Evolutionary conservation across 306 rosid species (phyloP), one percentile per base, ranked within the genome.

Genomic region (Mimosa bimucronata): DNA sequence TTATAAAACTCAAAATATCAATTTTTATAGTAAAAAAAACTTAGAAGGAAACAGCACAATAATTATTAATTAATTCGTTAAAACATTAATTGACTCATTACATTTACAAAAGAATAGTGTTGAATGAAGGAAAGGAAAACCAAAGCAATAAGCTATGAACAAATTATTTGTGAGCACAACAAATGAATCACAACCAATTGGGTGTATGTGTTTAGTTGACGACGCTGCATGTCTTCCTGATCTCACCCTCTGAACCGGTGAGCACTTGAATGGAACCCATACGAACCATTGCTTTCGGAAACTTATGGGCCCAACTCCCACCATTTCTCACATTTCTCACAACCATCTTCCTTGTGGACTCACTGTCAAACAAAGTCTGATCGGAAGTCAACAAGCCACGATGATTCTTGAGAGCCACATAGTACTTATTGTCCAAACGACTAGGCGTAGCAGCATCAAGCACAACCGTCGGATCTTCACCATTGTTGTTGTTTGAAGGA

Each of bases 311-410:
- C 87, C 87, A 86, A 0, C 4, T 15, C 0, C 69, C 64, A 38
- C 73, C 79, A 52, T 83, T 7, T 8, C 19, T 61, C 0, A 74
- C 89, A 86, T 86, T 86, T 38, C 23, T 77, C 2, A 61, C 19
- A 72, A 80, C 87, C 81, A 42, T 77, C n/a, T n/a, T 29, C 41
- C 61, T 80, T 0, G 87, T 86, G 44, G 82, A 77, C 7, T 40
- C 15, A 16, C 83, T 77, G 11, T 1, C 26, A 0, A 44, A 5
- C 85, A 83, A 45, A 0, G 87, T 83, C 26, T 86, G 89, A 37
- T 86, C 89, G 0, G 87, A 86, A 8, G 83, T 83, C 45, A 86
- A 75, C 67, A 86, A 26, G 6, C 87, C 89, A 44, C 81, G 83
- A 4, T 80, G 80, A 3, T 74, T 86, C 68, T 28, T 77, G 50